phyloP scores from a whole-genome alignment of 106 monocot genomes.

The Hemerocallis citrina region DNA sequence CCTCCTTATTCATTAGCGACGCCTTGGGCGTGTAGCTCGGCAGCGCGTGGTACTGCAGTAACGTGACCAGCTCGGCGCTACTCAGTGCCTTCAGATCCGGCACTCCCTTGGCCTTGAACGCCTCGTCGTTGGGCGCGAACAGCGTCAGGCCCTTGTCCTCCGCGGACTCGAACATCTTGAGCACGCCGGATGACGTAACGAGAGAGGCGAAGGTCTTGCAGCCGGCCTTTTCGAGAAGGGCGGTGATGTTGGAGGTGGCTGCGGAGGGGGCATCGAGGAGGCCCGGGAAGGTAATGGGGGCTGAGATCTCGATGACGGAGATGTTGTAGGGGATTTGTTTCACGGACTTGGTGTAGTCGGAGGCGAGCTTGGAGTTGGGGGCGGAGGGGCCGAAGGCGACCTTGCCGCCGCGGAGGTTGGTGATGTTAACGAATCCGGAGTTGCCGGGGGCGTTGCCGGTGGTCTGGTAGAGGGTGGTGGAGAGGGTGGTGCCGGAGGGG shows the following conservation, averaged over 20 bases:
- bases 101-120: constrained; percentile 65
- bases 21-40: constrained; percentile 69
- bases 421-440: constrained; percentile 95
- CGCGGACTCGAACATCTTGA: constrained; percentile 68
- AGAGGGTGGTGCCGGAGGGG: constrained; percentile 59
- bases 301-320: constrained; percentile 78
- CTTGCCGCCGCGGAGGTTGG: constrained; percentile 68
- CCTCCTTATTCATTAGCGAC: constrained; percentile 39
- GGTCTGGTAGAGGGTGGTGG: constrained; percentile 90
- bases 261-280: constrained; percentile 57
- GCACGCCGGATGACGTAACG: constrained; percentile 63
- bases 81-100: constrained; percentile 51
- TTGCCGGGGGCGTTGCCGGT: constrained; percentile 78
- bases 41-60: constrained; percentile 91
- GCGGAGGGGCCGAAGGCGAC: constrained; percentile 72
- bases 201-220: constrained; percentile 84
- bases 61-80: constrained; percentile 78
- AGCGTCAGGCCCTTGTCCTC: constrained; percentile 81
- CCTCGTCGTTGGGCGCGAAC: constrained; percentile 90
- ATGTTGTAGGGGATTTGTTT: constrained; percentile 82
- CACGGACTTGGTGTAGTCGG: constrained; percentile 68
- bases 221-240: constrained; percentile 74
- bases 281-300: constrained; percentile 73
- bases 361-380: constrained; percentile 45
- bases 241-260: constrained; percentile 65